Evolutionary conservation across 169 alveolate genomes (phyloP).

Genomic region (Prorocentrum cordatum): DNA sequence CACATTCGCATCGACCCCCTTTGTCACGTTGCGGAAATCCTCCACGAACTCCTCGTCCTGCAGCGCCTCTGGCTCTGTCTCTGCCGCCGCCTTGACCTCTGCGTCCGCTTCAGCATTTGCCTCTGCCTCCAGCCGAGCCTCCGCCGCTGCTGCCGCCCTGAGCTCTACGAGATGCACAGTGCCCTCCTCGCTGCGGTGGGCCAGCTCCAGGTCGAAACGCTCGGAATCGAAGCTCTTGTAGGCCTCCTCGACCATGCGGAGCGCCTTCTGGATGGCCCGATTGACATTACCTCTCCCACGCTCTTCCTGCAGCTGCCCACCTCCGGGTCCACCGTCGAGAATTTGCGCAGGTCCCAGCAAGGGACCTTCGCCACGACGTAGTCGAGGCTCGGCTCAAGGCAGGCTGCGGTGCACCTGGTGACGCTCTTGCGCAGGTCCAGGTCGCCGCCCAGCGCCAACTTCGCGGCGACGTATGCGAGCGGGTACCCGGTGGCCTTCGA

Average conservation of each 20-base stretch:
- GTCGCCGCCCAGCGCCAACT: slow-evolving; percentile 82
- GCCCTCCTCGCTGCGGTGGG: too few species aligned
- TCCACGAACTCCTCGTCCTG: too few species aligned
- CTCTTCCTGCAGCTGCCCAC: slow-evolving; percentile 82
- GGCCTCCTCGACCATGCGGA: slow-evolving; percentile 65
- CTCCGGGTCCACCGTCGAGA: slow-evolving; percentile 76
- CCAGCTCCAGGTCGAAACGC: background rate
- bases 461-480: slow-evolving; percentile 86
- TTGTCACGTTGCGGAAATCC: too few species aligned
- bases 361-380: slow-evolving; percentile 83
- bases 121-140: too few species aligned
- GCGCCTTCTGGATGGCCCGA: slow-evolving; percentile 83
- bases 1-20: too few species aligned
- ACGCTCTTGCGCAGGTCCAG: slow-evolving; percentile 57
- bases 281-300: slow-evolving; percentile 86
- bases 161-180: too few species aligned
- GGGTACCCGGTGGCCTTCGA: slow-evolving; percentile 89
- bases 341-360: slow-evolving; percentile 81
- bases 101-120: too few species aligned
- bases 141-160: too few species aligned
- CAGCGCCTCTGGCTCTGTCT: too few species aligned
- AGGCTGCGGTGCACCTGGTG: slow-evolving; percentile 81
- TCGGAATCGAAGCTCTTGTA: background rate
- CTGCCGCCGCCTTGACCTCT: too few species aligned
- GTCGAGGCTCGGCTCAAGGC: slow-evolving; percentile 85